Evolutionary conservation across 768 basidiomycete genomes (phyloP).

Genomic region (Xanthoconium purpureum): DNA sequence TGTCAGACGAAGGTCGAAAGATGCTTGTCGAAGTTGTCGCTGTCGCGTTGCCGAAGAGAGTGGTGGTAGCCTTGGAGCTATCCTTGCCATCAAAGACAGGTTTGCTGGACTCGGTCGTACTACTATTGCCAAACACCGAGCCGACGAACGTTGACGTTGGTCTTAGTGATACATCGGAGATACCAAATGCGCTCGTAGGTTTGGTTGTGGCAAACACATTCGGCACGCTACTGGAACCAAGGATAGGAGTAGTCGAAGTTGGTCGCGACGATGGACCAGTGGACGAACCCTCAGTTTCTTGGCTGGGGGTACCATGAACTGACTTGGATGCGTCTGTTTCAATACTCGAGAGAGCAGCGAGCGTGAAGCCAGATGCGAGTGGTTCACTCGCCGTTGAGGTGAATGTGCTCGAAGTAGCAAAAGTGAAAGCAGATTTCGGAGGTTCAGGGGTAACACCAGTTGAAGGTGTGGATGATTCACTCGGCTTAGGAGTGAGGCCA

Average conservation of each 20-base stretch:
- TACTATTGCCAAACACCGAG: conserved; percentile 24
- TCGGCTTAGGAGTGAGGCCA: conserved; percentile 15
- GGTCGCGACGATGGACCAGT: conserved; percentile 7
- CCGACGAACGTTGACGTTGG: conserved; percentile 25
- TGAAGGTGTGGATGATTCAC: conserved; percentile 10
- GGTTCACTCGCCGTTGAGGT: conserved; percentile 3
- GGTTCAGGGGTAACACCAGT: conserved; percentile 16
- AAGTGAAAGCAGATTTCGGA: conserved; percentile 32
- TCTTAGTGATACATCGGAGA: conserved; percentile 20
- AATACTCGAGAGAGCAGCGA: conserved; percentile 6
- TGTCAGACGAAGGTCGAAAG: conserved; percentile 23
- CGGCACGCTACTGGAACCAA: conserved; percentile 15
- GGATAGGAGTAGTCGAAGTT: conserved; percentile 8
- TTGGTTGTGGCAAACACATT: conserved; percentile 26
- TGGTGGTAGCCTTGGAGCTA: conserved; percentile 9
- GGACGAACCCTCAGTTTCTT: conserved; percentile 10
- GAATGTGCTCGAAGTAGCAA: conserved; percentile 12
- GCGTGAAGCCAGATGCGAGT: conserved; percentile 20
- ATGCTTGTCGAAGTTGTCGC: conserved; percentile 13
- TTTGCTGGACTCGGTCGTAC: conserved; percentile 14
- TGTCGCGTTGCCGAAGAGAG: conserved; percentile 20
- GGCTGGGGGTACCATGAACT: conserved; percentile 6
- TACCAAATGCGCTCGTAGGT: conserved; percentile 12
- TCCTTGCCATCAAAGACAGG: conserved; percentile 12
- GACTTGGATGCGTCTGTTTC: conserved; percentile 8